A percentile compares a stretch with the other conserved stretches of the same genome.
phyloP scores from a whole-genome alignment of 768 basidiomycete species.

The Suillus fuscotomentosus region DNA sequence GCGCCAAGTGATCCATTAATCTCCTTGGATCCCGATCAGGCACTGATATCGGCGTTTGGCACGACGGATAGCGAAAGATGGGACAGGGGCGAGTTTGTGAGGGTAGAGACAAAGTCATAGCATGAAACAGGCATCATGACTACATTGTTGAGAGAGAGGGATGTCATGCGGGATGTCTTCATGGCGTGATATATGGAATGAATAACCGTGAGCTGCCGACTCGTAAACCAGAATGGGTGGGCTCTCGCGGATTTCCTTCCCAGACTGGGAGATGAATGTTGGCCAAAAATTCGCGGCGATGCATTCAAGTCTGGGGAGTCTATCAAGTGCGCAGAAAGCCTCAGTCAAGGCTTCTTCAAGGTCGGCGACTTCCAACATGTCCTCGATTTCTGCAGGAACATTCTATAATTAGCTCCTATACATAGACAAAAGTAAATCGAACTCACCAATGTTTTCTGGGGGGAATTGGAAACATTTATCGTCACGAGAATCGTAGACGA shows the following conservation, averaged over 20 bases:
- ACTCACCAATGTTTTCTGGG: constrained; percentile 13
- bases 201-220: constrained; percentile 24
- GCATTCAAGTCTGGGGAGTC: constrained; percentile 19
- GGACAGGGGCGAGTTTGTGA: constrained; percentile 25
- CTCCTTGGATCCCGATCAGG: constrained; percentile 31
- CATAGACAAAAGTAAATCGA: not conserved
- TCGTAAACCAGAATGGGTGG: constrained; percentile 33
- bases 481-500: constrained; percentile 30
- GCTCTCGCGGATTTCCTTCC: constrained; percentile 22
- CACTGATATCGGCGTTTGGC: constrained; percentile 28
- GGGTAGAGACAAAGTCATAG: constrained; percentile 27
- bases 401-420: not conserved
- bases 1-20: constrained; percentile 25
- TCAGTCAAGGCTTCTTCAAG: constrained; percentile 30
- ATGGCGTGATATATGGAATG: constrained; percentile 24
- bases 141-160: constrained; percentile 24
- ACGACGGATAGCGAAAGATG: constrained; percentile 31
- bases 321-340: constrained; percentile 19
- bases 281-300: constrained; percentile 31
- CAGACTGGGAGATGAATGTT: constrained; percentile 24
- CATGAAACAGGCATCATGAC: constrained; percentile 21
- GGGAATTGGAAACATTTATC: constrained; percentile 23
- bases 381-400: constrained; percentile 16
- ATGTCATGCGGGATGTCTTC: constrained; percentile 17
- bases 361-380: constrained; percentile 30